phyloP scores from a whole-genome alignment of 73 alveolate genomes.

The Tetrahymena elliotti region DNA sequence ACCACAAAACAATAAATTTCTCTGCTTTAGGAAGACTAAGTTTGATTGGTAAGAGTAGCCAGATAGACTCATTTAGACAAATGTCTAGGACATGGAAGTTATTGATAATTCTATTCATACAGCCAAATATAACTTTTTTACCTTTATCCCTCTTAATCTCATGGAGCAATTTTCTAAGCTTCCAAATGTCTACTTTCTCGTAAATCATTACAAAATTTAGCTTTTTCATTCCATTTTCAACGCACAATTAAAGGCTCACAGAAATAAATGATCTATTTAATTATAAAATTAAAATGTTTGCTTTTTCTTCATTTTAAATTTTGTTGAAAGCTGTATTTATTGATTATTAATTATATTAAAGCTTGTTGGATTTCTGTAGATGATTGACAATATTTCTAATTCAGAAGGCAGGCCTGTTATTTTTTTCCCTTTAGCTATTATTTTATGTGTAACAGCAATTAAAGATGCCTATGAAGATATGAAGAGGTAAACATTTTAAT shows the following conservation, averaged over 20 bases:
- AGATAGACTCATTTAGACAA: conserved; percentile 7
- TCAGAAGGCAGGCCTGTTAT: conserved; percentile 81
- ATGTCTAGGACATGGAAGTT: conserved; percentile 2
- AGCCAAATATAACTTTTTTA: conserved; percentile 68
- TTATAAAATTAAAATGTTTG: conserved; percentile 37
- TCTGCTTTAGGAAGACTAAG: background rate
- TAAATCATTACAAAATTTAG: conserved; percentile 51
- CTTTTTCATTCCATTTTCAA: too few relatives aligned
- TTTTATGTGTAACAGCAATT: conserved; percentile 67
- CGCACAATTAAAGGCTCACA: conserved; percentile 15
- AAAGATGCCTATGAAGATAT: conserved; percentile 93
- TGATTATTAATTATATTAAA: background rate
- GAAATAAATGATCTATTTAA: conserved; percentile 58
- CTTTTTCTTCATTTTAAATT: background rate
- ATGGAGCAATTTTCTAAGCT: conserved; percentile 74
- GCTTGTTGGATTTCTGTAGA: conserved; percentile 62
- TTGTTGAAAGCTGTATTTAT: background rate
- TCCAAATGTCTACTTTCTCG: conserved; percentile 81
- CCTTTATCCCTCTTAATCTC: conserved; percentile 74
- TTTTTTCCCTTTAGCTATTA: conserved; percentile 42
- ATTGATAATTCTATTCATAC: conserved; percentile 59
- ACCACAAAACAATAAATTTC: background rate
- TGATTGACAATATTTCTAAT: conserved; percentile 70
- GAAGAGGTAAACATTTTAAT: conserved; percentile 4
- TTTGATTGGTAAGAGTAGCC: background rate